Conservation (phyloP, 73 alveolate genomes). For the Paramecium primaurelia region DNA sequence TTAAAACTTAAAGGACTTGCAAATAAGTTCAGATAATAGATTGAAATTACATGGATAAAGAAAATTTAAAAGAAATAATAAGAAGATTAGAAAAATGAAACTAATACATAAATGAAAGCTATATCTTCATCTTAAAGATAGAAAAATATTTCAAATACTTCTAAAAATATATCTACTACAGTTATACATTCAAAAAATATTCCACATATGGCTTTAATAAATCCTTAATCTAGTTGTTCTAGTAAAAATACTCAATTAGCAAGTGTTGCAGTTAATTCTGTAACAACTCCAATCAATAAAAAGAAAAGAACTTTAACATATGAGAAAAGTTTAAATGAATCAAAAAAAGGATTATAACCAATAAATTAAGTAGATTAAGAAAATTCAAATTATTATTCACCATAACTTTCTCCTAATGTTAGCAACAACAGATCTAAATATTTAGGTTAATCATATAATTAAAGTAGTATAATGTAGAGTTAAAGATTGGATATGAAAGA, state of each 20-base stretch:
- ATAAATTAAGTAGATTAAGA: conserved; percentile 13
- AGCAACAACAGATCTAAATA: background rate
- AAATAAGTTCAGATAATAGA: background rate
- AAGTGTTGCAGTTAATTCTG: background rate
- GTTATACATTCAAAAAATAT: background rate
- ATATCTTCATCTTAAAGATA: background rate
- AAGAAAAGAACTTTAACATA: background rate
- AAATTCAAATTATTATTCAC: background rate
- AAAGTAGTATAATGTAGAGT: conserved; percentile 28
- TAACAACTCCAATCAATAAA: background rate
- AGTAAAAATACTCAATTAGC: background rate
- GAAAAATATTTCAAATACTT: background rate
- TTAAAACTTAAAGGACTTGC: background rate
- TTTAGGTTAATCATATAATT: background rate
- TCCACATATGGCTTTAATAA: background rate
- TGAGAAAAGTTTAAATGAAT: background rate
- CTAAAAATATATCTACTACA: background rate
- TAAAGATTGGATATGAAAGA: conserved; percentile 27
- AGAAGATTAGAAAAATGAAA: background rate
- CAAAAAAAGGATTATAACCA: background rate
- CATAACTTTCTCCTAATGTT: conserved; percentile 2
- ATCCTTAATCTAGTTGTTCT: background rate
- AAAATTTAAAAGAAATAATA: background rate
- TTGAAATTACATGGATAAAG: background rate
- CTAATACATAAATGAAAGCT: background rate